Evolutionary conservation across 2,329 filamentous ascomycete species (phyloP).

Genomic region (Aspergillus novoparasiticus): DNA sequence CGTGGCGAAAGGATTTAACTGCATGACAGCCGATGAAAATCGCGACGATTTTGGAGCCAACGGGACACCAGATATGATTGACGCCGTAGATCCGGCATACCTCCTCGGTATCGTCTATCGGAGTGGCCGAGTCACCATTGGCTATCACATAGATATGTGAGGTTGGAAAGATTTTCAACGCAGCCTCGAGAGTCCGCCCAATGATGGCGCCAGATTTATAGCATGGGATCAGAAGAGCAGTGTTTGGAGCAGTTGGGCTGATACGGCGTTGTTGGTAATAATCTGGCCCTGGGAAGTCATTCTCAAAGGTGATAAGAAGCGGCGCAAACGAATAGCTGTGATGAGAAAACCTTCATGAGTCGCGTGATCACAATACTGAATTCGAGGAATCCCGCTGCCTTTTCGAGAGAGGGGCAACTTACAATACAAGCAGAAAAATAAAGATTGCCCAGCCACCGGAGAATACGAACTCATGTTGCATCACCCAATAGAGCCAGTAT

Average conservation of each 20-base stretch:
- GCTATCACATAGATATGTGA: conserved; percentile 52
- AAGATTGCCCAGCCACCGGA: conserved; percentile 46
- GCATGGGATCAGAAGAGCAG: conserved; percentile 51
- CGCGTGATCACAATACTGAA: neutral
- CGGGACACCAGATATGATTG: conserved; percentile 53
- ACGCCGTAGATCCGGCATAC: conserved; percentile 49
- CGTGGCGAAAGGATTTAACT: conserved; percentile 48
- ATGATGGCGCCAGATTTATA: conserved; percentile 51
- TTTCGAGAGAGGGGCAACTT: conserved; percentile 15
- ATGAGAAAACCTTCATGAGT: neutral
- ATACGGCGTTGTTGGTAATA: conserved; percentile 19
- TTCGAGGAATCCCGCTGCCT: neutral
- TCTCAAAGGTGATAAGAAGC: conserved; percentile 37
- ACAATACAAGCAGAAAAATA: conserved; percentile 41
- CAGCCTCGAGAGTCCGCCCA: conserved; percentile 46
- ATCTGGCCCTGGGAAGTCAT: conserved; percentile 28
- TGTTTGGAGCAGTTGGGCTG: conserved; percentile 33
- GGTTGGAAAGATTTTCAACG: conserved; percentile 50
- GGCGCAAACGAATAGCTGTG: conserved; percentile 34
- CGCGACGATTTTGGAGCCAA: conserved; percentile 54
- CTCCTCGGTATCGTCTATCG: conserved; percentile 52
- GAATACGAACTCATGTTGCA: conserved; percentile 44
- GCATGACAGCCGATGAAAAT: conserved; percentile 54
- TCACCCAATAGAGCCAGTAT: conserved; percentile 47
- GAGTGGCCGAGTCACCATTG: conserved; percentile 51